phyloP scores from a whole-genome alignment of 2,329 filamentous ascomycete species.

The Elsinoe arachidis region DNA sequence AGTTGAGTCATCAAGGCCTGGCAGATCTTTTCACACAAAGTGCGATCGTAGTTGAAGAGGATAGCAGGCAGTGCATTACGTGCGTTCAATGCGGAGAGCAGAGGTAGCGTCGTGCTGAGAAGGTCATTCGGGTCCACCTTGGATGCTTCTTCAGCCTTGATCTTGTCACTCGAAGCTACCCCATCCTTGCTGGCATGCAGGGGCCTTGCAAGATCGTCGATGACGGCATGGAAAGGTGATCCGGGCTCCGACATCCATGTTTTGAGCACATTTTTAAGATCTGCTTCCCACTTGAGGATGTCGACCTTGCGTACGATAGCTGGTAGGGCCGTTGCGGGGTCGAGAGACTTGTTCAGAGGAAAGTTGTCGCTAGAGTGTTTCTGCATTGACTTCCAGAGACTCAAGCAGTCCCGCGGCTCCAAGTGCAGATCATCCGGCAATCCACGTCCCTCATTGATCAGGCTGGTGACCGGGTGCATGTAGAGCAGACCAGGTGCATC shows the following conservation, averaged over 20 bases:
- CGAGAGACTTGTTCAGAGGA: constrained; percentile 41
- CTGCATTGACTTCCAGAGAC: constrained; percentile 56
- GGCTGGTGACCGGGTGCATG: constrained; percentile 57
- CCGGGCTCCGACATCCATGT: constrained; percentile 50
- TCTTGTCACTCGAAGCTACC: constrained; percentile 1
- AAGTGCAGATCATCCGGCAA: constrained; percentile 60
- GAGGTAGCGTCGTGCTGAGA: constrained; percentile 43
- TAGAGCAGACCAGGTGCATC: constrained; percentile 45
- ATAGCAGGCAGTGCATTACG: constrained; percentile 63
- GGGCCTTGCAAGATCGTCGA: constrained; percentile 39
- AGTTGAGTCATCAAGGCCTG: constrained; percentile 45
- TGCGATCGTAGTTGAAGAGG: constrained; percentile 67
- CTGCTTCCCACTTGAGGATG: constrained; percentile 55
- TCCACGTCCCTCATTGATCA: constrained; percentile 53
- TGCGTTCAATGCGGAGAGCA: constrained; percentile 52
- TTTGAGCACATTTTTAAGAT: constrained; percentile 50
- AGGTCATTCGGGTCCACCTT: constrained; percentile 20
- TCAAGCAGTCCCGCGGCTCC: constrained; percentile 62
- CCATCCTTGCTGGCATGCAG: constrained; percentile 15
- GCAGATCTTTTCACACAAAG: constrained; percentile 53
- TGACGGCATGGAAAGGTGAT: constrained; percentile 46
- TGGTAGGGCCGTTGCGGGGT: constrained; percentile 44
- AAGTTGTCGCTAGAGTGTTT: constrained; percentile 42
- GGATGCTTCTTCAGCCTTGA: background rate
- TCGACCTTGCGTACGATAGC: constrained; percentile 54